Conservation (phyloP, 2,329 filamentous ascomycete species). For the Ophiostoma triangulosporum region DNA sequence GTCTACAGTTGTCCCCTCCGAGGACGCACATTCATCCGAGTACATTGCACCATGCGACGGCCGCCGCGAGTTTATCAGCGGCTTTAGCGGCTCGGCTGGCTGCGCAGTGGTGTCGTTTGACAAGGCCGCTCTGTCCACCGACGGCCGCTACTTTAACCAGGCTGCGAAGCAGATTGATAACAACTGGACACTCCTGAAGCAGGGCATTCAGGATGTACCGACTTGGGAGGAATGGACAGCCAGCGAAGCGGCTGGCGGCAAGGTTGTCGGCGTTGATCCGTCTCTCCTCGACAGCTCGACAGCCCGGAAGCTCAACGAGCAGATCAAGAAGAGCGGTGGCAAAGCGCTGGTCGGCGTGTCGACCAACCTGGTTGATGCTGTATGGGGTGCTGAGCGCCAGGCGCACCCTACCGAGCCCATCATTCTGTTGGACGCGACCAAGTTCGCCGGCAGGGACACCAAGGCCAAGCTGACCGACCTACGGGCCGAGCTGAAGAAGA, state of each 20-base stretch:
- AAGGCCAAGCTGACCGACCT: conserved; percentile 73
- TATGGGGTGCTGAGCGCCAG: conserved; percentile 72
- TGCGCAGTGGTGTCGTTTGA: conserved; percentile 78
- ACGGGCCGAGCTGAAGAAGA: conserved; percentile 83
- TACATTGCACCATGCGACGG: conserved; percentile 96
- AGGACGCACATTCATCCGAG: conserved; percentile 95
- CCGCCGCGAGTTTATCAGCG: conserved; percentile 79
- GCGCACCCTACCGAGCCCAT: conserved; percentile 62
- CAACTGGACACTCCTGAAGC: conserved; percentile 88
- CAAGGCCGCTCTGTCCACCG: conserved; percentile 82
- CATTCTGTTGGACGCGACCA: conserved; percentile 48
- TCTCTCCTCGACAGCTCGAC: conserved; percentile 60
- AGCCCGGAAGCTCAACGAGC: conserved; percentile 62
- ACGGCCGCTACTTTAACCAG: conserved; percentile 97
- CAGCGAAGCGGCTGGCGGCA: conserved; percentile 73
- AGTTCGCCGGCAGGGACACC: conserved; percentile 72
- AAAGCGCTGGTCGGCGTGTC: conserved; percentile 60
- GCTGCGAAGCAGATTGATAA: conserved; percentile 76
- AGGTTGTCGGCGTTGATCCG: conserved; percentile 82
- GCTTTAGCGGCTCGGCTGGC: conserved; percentile 89
- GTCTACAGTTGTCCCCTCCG: conserved; percentile 71
- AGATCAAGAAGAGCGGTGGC: conserved; percentile 76
- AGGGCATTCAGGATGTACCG: conserved; percentile 82
- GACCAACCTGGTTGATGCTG: conserved; percentile 75
- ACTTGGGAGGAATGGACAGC: conserved; percentile 97